Evolutionary conservation across 148 eudicot species (phyloP), one percentile per base, ranked within the genome.

Genomic region (Diospyros kaki): DNA sequence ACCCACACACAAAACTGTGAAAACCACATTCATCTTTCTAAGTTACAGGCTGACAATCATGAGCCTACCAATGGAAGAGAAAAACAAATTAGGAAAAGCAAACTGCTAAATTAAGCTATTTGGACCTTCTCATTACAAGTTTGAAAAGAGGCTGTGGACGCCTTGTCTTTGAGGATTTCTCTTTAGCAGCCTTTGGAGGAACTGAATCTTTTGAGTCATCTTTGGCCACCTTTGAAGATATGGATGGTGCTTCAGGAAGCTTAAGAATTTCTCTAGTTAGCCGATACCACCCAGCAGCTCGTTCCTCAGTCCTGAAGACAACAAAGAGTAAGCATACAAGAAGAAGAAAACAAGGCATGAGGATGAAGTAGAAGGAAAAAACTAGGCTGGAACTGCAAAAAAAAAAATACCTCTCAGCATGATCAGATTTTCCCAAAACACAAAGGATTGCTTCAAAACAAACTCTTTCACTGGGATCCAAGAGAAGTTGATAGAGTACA

Each of bases 401-500:
- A 28, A 28, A 38, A 61, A 55, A 41, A 75, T 88, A 95, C 97
- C 99, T 93, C 78, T 95, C 99, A 44, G 94, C 80, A 73, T 86
- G 85, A 77, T 95, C 99, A 68, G 77, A 85, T 85, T 93, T 95
- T 60, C 99, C 99, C 78, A 95, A 78, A 42, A 95, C 97, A 73
- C 97, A 92, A 52, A 90, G 79, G 77, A 95, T 95, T 56, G 99
- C 99, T 88, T 95, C 97, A 70, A 95, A 95, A 80, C 99, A 95
- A 66, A 95, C 99, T 82, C 97, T 89, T 84, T 95, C 99, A 86
- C 99, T 93, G 75, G 99, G 99, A 87, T 95, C 99, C 80, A 95
- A 83, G 72, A 95, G 99, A 65, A 95, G 93, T 87, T 92, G 97
- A 82, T 95, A 95, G 68, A 95, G 97, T 71, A 93, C 66, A 60